Percentiles rank a stretch among this genome's conserved stretches.
These are phyloP conservation scores for Candida chilensis DNA, from an alignment of 805 yeast genomes.

Conservation along the genomic window DNA sequence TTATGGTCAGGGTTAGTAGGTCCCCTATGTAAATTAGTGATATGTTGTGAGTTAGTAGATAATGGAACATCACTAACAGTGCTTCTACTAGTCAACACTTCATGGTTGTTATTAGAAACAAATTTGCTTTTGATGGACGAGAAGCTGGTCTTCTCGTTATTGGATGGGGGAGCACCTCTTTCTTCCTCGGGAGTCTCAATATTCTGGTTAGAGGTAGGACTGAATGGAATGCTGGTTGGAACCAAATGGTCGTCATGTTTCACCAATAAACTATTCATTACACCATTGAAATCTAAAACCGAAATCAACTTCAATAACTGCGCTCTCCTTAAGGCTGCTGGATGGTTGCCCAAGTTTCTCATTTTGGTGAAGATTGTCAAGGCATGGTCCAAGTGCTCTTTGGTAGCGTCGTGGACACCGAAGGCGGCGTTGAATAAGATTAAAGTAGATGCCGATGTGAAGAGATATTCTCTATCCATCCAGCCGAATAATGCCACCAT, in stretches of 20 bases:
- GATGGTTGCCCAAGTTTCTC: conserved; percentile 73
- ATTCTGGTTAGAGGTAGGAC: too few species aligned
- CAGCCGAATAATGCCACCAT: conserved; percentile 84
- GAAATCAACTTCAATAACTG: conserved; percentile 59
- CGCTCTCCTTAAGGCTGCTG: conserved; percentile 67
- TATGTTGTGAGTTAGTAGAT: too few species aligned
- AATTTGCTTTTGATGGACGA: too few species aligned
- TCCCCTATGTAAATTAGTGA: too few species aligned
- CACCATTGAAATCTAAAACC: conserved; percentile 60
- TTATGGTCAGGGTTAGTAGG: too few species aligned
- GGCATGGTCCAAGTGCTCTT: conserved; percentile 66
- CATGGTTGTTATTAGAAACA: too few species aligned
- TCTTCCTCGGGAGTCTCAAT: too few species aligned
- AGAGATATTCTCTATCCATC: conserved; percentile 78
- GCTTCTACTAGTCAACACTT: too few species aligned
- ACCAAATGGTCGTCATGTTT: conserved; percentile 55
- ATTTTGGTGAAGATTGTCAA: conserved; percentile 59
- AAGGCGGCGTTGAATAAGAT: conserved; percentile 70
- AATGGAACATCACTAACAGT: too few species aligned
- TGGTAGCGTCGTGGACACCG: conserved; percentile 73
- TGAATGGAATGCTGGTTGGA: too few species aligned
- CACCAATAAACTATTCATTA: conserved; percentile 44
- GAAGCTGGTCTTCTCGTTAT: too few species aligned
- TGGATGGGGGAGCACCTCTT: background rate
- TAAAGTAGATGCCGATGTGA: conserved; percentile 68